Percentiles rank a stretch among this genome's conserved stretches.
These are phyloP conservation scores for Mycena amicta DNA, from an alignment of 768 basidiomycete species.

Conservation along the genomic window DNA sequence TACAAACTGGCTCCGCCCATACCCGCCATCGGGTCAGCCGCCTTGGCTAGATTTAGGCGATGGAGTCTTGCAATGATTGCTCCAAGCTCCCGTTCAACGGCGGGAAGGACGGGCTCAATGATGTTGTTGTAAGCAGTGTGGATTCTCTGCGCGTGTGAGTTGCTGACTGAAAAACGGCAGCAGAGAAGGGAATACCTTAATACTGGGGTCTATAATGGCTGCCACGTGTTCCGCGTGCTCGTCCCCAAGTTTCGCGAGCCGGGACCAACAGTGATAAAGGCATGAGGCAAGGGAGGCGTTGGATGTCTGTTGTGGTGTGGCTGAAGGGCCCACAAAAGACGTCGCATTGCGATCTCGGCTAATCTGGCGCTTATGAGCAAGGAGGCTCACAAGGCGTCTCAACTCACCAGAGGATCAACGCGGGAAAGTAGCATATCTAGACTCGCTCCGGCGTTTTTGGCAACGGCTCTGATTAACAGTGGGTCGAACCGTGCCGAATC, in stretches of 20 bases:
- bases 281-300: slow-evolving; percentile 82
- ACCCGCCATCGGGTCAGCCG: too few relatives aligned
- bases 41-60: slow-evolving; percentile 78
- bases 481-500: slow-evolving; percentile 95
- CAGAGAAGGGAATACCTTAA: slow-evolving; percentile 51
- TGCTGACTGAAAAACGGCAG: neutral
- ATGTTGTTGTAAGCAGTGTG: slow-evolving; percentile 54
- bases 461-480: slow-evolving; percentile 75
- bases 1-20: slow-evolving; percentile 78
- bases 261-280: slow-evolving; percentile 75
- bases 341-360: slow-evolving; percentile 78
- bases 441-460: slow-evolving; percentile 67
- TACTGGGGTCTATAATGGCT: slow-evolving; percentile 52
- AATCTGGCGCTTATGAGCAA: too few relatives aligned
- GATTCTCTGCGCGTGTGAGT: slow-evolving; percentile 45
- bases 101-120: slow-evolving; percentile 60
- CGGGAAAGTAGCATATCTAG: slow-evolving; percentile 70
- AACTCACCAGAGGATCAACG: slow-evolving; percentile 71
- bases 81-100: slow-evolving; percentile 80
- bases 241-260: slow-evolving; percentile 62
- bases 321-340: slow-evolving; percentile 71
- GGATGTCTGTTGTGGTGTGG: slow-evolving; percentile 74
- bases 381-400: too few relatives aligned
- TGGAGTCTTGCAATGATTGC: slow-evolving; percentile 84
- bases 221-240: slow-evolving; percentile 69